A percentile compares a stretch with the other conserved stretches of the same genome.
phyloP scores from a whole-genome alignment of 164 flowering plant species.

The Chloranthus sessilifolius region DNA sequence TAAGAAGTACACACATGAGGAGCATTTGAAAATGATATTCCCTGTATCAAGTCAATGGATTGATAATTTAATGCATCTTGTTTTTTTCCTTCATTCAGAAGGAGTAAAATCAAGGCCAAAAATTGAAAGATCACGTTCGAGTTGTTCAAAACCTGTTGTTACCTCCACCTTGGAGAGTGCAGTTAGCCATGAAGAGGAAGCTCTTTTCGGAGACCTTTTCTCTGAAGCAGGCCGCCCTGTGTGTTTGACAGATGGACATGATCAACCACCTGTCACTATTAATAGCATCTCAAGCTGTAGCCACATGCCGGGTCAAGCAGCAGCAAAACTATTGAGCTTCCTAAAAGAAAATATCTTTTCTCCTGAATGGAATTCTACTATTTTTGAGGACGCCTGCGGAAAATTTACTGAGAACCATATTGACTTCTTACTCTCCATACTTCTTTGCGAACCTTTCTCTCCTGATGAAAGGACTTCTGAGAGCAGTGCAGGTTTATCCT shows the following conservation, averaged over 20 bases:
- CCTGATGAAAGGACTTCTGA: constrained; percentile 46
- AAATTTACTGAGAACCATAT: constrained; percentile 42
- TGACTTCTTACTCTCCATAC: constrained; percentile 44
- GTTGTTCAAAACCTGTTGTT: constrained; percentile 38
- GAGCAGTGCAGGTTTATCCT: constrained; percentile 24
- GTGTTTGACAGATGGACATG: constrained; percentile 65
- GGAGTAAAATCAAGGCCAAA: constrained; percentile 64
- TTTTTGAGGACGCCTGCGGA: constrained; percentile 61
- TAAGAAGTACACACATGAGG: constrained; percentile 49
- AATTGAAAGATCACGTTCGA: constrained; percentile 55
- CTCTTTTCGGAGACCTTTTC: constrained; percentile 95
- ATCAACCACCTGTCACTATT: constrained; percentile 44
- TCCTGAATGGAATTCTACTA: constrained; percentile 48
- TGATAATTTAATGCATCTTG: constrained; percentile 70
- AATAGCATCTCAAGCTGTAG: constrained; percentile 31
- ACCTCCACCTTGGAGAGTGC: constrained; percentile 53
- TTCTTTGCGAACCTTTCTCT: constrained; percentile 36
- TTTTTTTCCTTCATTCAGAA: constrained; percentile 69
- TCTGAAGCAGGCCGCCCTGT: constrained; percentile 77
- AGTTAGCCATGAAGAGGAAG: constrained; percentile 86
- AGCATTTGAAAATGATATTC: constrained; percentile 51
- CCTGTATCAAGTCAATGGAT: constrained; percentile 65
- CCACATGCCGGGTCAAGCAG: constrained; percentile 69
- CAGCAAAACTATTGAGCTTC: constrained; percentile 58
- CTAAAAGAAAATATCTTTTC: constrained; percentile 53